Evolutionary conservation across 495 filamentous ascomycete species (phyloP).

Genomic region (Barbatosphaeria neglecta): DNA sequence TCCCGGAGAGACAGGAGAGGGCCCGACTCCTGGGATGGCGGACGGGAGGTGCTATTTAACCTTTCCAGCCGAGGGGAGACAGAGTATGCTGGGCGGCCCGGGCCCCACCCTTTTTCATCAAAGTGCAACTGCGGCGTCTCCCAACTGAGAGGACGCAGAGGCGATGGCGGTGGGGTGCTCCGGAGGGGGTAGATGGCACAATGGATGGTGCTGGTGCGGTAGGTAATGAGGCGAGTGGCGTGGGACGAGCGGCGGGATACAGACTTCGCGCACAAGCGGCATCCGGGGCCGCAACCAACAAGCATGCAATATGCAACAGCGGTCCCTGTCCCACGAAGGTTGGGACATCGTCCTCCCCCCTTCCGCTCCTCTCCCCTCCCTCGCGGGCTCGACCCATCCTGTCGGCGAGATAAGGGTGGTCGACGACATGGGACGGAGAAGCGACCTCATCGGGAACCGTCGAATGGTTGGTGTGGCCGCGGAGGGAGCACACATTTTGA

Average conservation of each 20-base stretch:
- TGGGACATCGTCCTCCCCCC: background rate
- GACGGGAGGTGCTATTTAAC: background rate
- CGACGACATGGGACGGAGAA: background rate
- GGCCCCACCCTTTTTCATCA: background rate
- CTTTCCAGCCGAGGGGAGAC: background rate
- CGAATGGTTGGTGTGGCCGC: too few relatives aligned
- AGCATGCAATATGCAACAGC: too few relatives aligned
- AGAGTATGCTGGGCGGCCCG: too few relatives aligned
- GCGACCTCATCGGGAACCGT: background rate
- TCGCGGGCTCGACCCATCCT: background rate
- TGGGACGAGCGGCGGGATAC: too few relatives aligned
- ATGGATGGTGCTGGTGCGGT: too few relatives aligned
- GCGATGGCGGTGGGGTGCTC: background rate
- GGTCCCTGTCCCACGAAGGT: too few relatives aligned
- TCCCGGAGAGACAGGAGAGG: background rate
- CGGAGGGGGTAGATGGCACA: too few relatives aligned
- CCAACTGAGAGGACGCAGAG: background rate
- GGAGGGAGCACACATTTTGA: too few relatives aligned
- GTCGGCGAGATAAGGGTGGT: background rate
- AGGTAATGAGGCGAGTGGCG: too few relatives aligned
- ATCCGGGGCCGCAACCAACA: too few relatives aligned
- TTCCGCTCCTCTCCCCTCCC: too few relatives aligned
- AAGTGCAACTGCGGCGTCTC: background rate
- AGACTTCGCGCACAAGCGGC: too few relatives aligned
- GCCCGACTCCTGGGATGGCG: background rate